Conservation (phyloP, 441 rosid species). For the Erodium moschatum region DNA sequence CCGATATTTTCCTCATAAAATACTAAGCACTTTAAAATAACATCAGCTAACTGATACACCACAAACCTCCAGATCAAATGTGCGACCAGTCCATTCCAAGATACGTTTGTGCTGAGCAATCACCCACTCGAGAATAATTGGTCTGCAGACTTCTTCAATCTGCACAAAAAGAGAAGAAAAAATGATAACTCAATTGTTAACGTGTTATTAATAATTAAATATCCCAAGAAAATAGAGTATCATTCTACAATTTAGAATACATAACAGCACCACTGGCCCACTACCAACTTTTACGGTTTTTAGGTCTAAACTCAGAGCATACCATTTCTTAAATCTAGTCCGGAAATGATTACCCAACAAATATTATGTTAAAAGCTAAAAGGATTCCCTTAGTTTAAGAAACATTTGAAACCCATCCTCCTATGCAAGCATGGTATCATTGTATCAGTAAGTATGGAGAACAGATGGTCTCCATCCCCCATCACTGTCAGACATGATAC, state of each 20-base stretch:
- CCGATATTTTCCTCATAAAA: not conserved
- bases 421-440: not conserved
- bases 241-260: not conserved
- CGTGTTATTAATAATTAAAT: conserved; percentile 7
- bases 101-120: conserved; percentile 84
- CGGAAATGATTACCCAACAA: not conserved
- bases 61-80: conserved; percentile 77
- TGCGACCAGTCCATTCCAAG: conserved; percentile 92
- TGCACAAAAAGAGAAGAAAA: conserved; percentile 29
- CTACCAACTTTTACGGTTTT: not conserved
- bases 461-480: conserved; percentile 12
- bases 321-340: conserved; percentile 2
- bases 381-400: not conserved
- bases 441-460: conserved; percentile 7
- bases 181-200: conserved; percentile 12
- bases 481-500: not conserved
- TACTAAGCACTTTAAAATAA: not conserved
- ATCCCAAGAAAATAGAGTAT: conserved; percentile 13
- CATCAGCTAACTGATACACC: conserved; percentile 21
- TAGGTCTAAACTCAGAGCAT: conserved; percentile 3
- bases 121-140: conserved; percentile 92
- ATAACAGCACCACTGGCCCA: not conserved
- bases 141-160: conserved; percentile 65
- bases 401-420: not conserved
- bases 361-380: not conserved